phyloP scores from a whole-genome alignment of 1,284 basidiomycete genomes.

The Tetrapyrgos nigripes region DNA sequence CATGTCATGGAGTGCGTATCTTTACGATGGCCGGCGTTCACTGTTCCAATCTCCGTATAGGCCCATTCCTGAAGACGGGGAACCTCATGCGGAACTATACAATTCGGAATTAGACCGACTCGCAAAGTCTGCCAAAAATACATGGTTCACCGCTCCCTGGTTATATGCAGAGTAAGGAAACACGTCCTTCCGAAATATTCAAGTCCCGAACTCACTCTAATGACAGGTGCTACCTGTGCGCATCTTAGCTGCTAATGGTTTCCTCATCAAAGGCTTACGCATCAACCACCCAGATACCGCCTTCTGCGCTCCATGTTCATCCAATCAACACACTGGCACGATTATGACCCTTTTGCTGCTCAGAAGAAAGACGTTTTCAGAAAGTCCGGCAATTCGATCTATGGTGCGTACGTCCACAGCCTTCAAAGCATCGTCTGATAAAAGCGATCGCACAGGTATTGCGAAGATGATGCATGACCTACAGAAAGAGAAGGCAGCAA shows the following conservation, averaged over 20 bases:
- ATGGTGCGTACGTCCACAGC: constrained; percentile 54
- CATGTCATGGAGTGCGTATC: constrained; percentile 73
- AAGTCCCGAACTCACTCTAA: neutral
- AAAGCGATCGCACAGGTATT: constrained; percentile 52
- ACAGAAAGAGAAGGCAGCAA: constrained; percentile 50
- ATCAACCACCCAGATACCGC: constrained; percentile 74
- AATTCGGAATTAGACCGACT: constrained; percentile 74
- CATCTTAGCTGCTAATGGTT: constrained; percentile 9
- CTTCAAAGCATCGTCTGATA: constrained; percentile 5
- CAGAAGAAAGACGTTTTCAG: constrained; percentile 89
- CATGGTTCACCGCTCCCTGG: constrained; percentile 95
- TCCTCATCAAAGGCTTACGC: constrained; percentile 46
- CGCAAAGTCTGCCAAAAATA: constrained; percentile 57
- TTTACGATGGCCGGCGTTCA: neutral
- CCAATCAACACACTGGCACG: constrained; percentile 74
- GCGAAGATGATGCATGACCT: constrained; percentile 74
- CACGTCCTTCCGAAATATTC: neutral
- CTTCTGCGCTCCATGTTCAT: constrained; percentile 81
- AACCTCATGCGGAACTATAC: constrained; percentile 70
- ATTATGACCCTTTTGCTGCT: constrained; percentile 85
- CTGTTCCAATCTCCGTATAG: constrained; percentile 44
- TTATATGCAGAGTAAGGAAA: constrained; percentile 86
- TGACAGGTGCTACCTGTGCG: constrained; percentile 70
- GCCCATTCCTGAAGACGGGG: constrained; percentile 75
- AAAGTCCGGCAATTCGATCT: constrained; percentile 80